phyloP scores from a whole-genome alignment of 2,329 filamentous ascomycete genomes.

The Colletotrichum tofieldiae region DNA sequence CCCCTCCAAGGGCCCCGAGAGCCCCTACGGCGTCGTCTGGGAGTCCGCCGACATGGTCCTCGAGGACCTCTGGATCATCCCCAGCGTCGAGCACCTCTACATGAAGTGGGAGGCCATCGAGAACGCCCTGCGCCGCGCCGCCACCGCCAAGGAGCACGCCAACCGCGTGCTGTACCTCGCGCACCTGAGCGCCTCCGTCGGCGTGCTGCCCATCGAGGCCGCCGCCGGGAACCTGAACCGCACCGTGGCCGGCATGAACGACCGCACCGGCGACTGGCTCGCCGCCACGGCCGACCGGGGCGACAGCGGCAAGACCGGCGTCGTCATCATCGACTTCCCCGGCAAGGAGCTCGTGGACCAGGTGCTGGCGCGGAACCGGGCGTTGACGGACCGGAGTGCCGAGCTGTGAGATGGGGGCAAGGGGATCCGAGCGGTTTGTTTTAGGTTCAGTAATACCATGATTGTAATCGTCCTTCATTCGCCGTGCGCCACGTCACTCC shows the following conservation, averaged over 20 bases:
- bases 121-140: constrained; percentile 57
- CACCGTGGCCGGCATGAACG: constrained; percentile 64
- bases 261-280: constrained; percentile 63
- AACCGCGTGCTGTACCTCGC: constrained; percentile 60
- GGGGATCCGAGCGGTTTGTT: not conserved
- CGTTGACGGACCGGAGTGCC: constrained; percentile 42
- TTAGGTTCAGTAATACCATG: constrained; percentile 4
- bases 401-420: constrained; percentile 23
- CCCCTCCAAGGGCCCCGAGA: constrained; percentile 45
- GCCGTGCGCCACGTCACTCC: not conserved
- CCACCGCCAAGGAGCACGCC: constrained; percentile 49
- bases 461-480: not conserved
- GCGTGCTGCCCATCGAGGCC: constrained; percentile 65
- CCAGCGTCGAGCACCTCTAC: constrained; percentile 59
- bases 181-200: constrained; percentile 64
- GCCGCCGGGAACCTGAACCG: constrained; percentile 63
- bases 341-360: constrained; percentile 59
- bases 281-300: constrained; percentile 36
- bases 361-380: constrained; percentile 59
- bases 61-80: constrained; percentile 64
- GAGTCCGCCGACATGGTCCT: constrained; percentile 60
- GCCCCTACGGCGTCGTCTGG: constrained; percentile 62
- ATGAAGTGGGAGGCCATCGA: constrained; percentile 64
- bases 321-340: constrained; percentile 67
- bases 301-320: constrained; percentile 54